Conservation (phyloP, 1,284 basidiomycete genomes). For the Apiotrichum sp. region DNA sequence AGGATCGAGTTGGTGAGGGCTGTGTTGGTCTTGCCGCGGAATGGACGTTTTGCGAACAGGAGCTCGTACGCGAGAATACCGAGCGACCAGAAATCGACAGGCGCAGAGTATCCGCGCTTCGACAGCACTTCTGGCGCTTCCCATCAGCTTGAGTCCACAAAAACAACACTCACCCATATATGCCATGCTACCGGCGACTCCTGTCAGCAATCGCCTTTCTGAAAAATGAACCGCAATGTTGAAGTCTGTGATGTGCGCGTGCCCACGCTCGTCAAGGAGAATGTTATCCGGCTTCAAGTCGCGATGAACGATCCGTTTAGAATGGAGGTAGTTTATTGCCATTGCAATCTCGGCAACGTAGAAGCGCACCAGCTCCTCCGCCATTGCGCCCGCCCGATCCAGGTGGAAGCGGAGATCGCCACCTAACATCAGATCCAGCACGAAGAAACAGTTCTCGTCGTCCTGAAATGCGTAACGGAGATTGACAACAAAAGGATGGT, state of each 20-base stretch:
- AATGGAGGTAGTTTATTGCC: constrained; percentile 82
- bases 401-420: constrained; percentile 91
- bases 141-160: background rate
- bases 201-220: constrained; percentile 69
- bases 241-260: constrained; percentile 96
- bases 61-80: constrained; percentile 89
- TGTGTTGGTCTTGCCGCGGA: constrained; percentile 83
- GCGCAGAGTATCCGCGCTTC: constrained; percentile 67
- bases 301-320: constrained; percentile 85
- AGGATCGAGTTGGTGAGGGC: constrained; percentile 83
- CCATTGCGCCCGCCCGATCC: constrained; percentile 67
- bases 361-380: constrained; percentile 78
- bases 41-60: constrained; percentile 83
- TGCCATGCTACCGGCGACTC: constrained; percentile 93
- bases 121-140: constrained; percentile 78
- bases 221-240: constrained; percentile 98
- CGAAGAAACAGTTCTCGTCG: constrained; percentile 97
- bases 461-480: constrained; percentile 96
- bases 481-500: constrained; percentile 91
- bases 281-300: constrained; percentile 98
- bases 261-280: constrained; percentile 81
- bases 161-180: constrained; percentile 66
- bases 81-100: constrained; percentile 95
- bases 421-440: constrained; percentile 91
- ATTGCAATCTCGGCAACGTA: constrained; percentile 83